Percentiles rank a stretch among this genome's conserved stretches.
Evolutionary conservation across 2,329 filamentous ascomycete species (phyloP).

Genomic region (Phaeophleospora eucalypticola): DNA sequence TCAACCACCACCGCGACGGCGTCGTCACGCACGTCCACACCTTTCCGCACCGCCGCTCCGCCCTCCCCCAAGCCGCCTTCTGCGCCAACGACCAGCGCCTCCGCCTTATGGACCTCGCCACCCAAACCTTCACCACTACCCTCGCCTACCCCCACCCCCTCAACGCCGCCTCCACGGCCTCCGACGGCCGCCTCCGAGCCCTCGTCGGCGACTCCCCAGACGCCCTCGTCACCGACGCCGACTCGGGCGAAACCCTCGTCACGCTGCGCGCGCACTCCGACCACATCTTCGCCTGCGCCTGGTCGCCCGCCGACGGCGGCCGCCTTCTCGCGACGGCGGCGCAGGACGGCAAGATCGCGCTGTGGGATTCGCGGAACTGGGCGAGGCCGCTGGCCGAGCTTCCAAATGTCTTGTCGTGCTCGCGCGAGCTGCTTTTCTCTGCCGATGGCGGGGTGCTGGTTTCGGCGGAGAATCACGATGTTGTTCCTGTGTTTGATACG

Average conservation of each 20-base stretch:
- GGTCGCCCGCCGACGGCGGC: constrained; percentile 78
- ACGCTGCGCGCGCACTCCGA: constrained; percentile 57
- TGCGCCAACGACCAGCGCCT: constrained; percentile 56
- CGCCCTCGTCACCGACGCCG: constrained; percentile 65
- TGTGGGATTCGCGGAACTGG: constrained; percentile 75
- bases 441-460: constrained; percentile 69
- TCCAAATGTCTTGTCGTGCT: constrained; percentile 65
- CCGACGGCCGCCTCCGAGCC: constrained; percentile 65
- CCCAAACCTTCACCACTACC: constrained; percentile 55
- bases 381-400: constrained; percentile 49
- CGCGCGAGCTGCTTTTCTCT: constrained; percentile 64
- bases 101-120: constrained; percentile 52
- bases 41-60: constrained; percentile 44
- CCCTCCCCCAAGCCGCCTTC: constrained; percentile 50
- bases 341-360: constrained; percentile 67
- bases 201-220: constrained; percentile 67
- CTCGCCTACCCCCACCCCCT: constrained; percentile 58
- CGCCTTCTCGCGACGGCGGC: constrained; percentile 72
- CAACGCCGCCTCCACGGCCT: constrained; percentile 70
- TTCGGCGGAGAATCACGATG: constrained; percentile 72
- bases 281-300: constrained; percentile 72
- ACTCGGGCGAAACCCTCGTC: constrained; percentile 54
- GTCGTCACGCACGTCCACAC: constrained; percentile 59
- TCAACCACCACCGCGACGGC: constrained; percentile 48
- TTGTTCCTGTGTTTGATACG: constrained; percentile 52